Percentiles rank a stretch among this genome's conserved stretches.
Evolutionary conservation across 192 early-diverging fungal species (phyloP).

Genomic region (Entophlyctis luteolus): DNA sequence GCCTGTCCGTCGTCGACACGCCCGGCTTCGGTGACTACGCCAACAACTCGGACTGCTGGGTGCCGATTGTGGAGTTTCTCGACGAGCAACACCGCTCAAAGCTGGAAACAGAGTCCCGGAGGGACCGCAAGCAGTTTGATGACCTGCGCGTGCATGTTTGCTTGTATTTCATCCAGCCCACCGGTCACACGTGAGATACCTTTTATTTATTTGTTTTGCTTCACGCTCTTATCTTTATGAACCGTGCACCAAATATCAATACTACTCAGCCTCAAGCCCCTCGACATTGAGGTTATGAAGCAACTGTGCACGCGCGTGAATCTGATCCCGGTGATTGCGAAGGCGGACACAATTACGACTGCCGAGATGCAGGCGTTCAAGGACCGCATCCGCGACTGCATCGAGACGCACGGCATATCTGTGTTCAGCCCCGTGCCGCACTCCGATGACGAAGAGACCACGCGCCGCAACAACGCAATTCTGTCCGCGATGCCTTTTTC

Average conservation of each 20-base stretch:
- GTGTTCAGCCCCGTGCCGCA: conserved; percentile 86
- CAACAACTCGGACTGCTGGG: conserved; percentile 88
- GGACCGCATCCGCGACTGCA: conserved; percentile 86
- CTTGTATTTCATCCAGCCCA: conserved; percentile 97
- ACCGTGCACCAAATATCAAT: too few species aligned
- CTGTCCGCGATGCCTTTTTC: conserved; percentile 92
- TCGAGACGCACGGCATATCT: conserved; percentile 86
- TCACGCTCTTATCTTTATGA: too few species aligned
- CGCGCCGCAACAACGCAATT: conserved; percentile 76
- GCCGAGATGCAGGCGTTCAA: conserved; percentile 89
- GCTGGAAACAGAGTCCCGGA: conserved; percentile 87
- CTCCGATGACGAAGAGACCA: conserved; percentile 73
- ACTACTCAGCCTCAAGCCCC: conserved; percentile 76
- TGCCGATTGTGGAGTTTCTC: conserved; percentile 94
- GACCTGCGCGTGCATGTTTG: conserved; percentile 97
- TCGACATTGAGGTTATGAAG: conserved; percentile 99
- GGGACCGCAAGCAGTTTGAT: conserved; percentile 75
- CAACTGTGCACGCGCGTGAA: conserved; percentile 91
- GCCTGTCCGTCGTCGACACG: conserved; percentile 88
- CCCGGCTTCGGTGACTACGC: conserved; percentile 78
- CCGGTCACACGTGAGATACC: conserved; percentile 90
- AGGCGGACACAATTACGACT: conserved; percentile 96
- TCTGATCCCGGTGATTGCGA: conserved; percentile 96
- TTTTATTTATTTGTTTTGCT: not conserved
- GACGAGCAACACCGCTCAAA: conserved; percentile 97